Evolutionary conservation across 176 grass and related monocot species (phyloP).

Genomic region (Phoenix dactylifera): DNA sequence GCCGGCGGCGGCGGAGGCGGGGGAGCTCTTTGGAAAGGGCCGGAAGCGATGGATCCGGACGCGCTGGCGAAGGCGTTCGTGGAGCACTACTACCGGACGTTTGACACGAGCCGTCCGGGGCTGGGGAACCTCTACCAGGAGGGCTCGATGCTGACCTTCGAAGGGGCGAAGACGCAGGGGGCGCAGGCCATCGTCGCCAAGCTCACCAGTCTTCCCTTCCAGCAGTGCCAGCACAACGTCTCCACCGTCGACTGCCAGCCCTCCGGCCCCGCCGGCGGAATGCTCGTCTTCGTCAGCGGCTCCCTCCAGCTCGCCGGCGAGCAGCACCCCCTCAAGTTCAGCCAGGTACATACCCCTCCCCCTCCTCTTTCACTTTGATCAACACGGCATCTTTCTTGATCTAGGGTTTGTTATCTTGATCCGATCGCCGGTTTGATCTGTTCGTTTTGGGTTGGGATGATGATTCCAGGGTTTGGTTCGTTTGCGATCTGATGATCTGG

Average conservation of each 20-base stretch:
- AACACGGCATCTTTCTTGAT: background rate
- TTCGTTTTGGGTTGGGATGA: too few species aligned
- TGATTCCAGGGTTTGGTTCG: too few species aligned
- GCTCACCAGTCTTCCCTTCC: conserved; percentile 2
- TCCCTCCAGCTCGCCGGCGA: conserved; percentile 10
- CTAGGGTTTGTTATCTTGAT: too few species aligned
- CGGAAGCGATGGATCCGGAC: conserved; percentile 12
- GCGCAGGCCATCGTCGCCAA: conserved; percentile 2
- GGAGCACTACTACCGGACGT: conserved; percentile 18
- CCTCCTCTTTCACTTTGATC: too few species aligned
- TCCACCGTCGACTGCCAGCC: conserved; percentile 14
- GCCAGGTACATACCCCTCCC: conserved; percentile 1
- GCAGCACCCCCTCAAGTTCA: conserved; percentile 18
- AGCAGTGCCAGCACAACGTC: conserved; percentile 9
- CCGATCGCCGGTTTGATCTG: too few species aligned
- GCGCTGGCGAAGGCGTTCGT: conserved; percentile 17
- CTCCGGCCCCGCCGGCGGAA: background rate
- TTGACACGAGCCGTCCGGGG: conserved; percentile 1
- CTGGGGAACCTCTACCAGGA: conserved; percentile 12
- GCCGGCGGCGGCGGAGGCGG: background rate
- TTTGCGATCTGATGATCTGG: too few species aligned
- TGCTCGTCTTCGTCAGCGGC: conserved; percentile 12
- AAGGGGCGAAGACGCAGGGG: conserved; percentile 13
- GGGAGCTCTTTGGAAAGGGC: too few species aligned
- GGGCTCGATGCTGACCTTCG: conserved; percentile 11